Evolutionary conservation across 495 filamentous ascomycete species (phyloP).

Genomic region (Hypoxylon fragiforme): DNA sequence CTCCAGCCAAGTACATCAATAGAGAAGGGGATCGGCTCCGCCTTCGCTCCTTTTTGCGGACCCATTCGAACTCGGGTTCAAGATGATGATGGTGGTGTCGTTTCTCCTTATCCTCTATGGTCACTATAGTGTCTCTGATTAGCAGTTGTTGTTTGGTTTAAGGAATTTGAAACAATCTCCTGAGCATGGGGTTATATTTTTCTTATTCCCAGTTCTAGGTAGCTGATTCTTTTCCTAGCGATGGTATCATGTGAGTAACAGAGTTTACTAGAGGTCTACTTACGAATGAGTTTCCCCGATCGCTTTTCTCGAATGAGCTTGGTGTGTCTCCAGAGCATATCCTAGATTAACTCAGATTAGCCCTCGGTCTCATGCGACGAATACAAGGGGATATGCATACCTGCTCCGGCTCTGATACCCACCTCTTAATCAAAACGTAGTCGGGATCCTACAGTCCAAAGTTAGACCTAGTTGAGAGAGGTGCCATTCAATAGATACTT

Average conservation of each 20-base stretch:
- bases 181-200: no score
- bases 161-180: no score
- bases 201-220: no score
- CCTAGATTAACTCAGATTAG: slow-evolving; percentile 16
- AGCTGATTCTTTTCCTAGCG: no score
- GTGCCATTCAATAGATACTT: slow-evolving; percentile 21
- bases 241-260: no score
- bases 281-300: slow-evolving; percentile 40
- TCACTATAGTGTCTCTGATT: slow-evolving; percentile 33
- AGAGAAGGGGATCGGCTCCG: slow-evolving; percentile 51
- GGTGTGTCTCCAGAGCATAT: slow-evolving; percentile 73
- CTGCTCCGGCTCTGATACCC: slow-evolving; percentile 72
- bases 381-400: background rate
- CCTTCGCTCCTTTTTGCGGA: slow-evolving; percentile 63
- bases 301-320: slow-evolving; percentile 59
- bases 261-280: no score
- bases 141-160: background rate
- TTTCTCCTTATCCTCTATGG: slow-evolving; percentile 54
- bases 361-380: background rate
- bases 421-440: slow-evolving; percentile 76
- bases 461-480: slow-evolving; percentile 30
- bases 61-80: slow-evolving; percentile 55
- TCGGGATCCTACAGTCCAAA: slow-evolving; percentile 58
- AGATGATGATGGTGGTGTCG: slow-evolving; percentile 58
- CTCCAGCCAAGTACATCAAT: slow-evolving; percentile 54